phyloP scores from a whole-genome alignment of 257 asterid genomes.

The Gynochthodes officinalis region DNA sequence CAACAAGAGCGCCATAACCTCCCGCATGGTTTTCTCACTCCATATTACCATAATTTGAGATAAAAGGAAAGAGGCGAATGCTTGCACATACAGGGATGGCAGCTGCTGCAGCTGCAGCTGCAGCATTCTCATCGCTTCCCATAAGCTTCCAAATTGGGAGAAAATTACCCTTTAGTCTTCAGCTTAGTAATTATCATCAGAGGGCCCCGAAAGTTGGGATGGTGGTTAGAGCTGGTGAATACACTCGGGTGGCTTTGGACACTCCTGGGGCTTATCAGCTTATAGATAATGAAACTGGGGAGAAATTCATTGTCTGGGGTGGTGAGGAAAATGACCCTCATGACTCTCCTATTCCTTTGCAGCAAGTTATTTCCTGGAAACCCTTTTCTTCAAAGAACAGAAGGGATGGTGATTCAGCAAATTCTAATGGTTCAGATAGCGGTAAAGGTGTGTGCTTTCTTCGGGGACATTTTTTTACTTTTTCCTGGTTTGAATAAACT shows the following conservation, averaged over 20 bases:
- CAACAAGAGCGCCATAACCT: no score
- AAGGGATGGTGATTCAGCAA: not conserved
- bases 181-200: not conserved
- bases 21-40: no score
- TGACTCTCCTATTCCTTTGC: conserved; percentile 25
- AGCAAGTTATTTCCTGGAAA: conserved; percentile 32
- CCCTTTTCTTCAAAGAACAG: conserved; percentile 20
- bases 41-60: no score
- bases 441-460: conserved; percentile 11
- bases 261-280: conserved; percentile 44
- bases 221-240: conserved; percentile 22
- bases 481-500: not conserved
- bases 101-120: conserved; percentile 14
- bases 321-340: conserved; percentile 30
- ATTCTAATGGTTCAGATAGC: not conserved
- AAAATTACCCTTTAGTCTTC: conserved; percentile 2
- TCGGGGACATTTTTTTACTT: not conserved
- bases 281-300: conserved; percentile 36
- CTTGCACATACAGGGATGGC: conserved; percentile 18
- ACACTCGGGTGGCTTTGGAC: conserved; percentile 32
- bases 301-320: conserved; percentile 42
- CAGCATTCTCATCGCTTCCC: conserved; percentile 13
- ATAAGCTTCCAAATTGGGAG: conserved; percentile 3
- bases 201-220: conserved; percentile 5
- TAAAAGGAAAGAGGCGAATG: not conserved